Percentiles rank a stretch among this genome's conserved stretches.
phyloP scores from a whole-genome alignment of 306 rosid genomes.

The Hippophae gyantsensis region DNA sequence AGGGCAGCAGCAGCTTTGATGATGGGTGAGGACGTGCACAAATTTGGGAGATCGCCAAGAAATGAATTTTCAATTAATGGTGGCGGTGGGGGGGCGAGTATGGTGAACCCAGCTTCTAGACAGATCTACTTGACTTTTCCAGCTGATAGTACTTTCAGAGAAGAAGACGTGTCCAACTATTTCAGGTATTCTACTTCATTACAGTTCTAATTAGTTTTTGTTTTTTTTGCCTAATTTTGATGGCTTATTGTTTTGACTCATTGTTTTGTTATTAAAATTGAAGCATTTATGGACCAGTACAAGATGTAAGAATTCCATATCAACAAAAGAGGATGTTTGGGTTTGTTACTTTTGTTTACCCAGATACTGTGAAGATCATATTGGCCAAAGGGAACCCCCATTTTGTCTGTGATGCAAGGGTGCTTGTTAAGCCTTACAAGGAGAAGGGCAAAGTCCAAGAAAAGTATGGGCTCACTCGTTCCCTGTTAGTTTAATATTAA shows the following conservation, averaged over 20 bases:
- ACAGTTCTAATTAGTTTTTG: background rate
- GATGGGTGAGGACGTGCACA: constrained; percentile 82
- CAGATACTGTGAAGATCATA: constrained; percentile 87
- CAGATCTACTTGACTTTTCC: constrained; percentile 98
- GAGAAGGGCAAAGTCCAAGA: constrained; percentile 97
- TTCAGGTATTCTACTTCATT: constrained; percentile 49
- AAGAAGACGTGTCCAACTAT: constrained; percentile 91
- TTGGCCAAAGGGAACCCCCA: constrained; percentile 94
- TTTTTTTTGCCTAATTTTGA: background rate
- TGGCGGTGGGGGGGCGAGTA: constrained; percentile 48
- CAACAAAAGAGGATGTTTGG: constrained; percentile 99
- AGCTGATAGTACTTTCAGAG: constrained; percentile 93
- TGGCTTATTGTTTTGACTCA: constrained; percentile 1
- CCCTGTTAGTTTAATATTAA: constrained; percentile 1
- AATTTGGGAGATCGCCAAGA: constrained; percentile 62
- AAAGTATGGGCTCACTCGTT: constrained; percentile 69
- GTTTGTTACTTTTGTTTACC: constrained; percentile 80
- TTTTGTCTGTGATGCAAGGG: constrained; percentile 96
- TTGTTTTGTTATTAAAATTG: constrained; percentile 9
- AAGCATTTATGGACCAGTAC: constrained; percentile 90
- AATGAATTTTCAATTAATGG: constrained; percentile 52
- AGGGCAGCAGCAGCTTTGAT: constrained; percentile 84
- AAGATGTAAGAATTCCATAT: constrained; percentile 98
- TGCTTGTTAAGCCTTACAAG: constrained; percentile 97
- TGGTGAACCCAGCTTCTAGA: constrained; percentile 79